A percentile compares a stretch with the other conserved stretches of the same genome.
Evolutionary conservation across 2,329 filamentous ascomycete species (phyloP).

Genomic region (Zalaria sp.): DNA sequence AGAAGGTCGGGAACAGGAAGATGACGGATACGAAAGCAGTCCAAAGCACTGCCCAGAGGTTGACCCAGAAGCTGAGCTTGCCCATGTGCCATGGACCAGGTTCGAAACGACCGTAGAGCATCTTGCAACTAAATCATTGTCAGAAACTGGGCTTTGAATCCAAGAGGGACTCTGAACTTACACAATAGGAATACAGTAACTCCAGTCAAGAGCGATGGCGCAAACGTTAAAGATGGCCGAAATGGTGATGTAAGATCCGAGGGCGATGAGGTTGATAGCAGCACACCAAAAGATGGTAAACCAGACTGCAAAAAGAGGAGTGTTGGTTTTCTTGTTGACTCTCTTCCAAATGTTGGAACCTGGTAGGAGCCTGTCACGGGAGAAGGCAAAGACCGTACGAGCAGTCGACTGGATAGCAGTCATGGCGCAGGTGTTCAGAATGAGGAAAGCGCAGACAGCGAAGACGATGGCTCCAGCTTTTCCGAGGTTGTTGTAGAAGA

Average conservation of each 20-base stretch:
- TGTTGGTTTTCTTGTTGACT: slow-evolving; percentile 34
- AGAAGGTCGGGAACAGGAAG: slow-evolving; percentile 34
- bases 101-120: not conserved
- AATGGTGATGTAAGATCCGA: slow-evolving; percentile 41
- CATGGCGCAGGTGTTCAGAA: slow-evolving; percentile 48
- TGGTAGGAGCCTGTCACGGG: slow-evolving; percentile 37
- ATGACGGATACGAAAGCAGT: slow-evolving; percentile 48
- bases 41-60: slow-evolving; percentile 44
- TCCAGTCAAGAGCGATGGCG: slow-evolving; percentile 35
- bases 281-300: slow-evolving; percentile 40
- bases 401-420: slow-evolving; percentile 41
- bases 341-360: slow-evolving; percentile 35
- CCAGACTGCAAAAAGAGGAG: slow-evolving; percentile 42
- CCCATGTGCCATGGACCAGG: slow-evolving; percentile 22
- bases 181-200: slow-evolving; percentile 21
- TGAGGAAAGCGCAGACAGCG: slow-evolving; percentile 41
- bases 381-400: slow-evolving; percentile 42
- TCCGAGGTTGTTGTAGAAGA: slow-evolving; percentile 45
- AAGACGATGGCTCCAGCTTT: slow-evolving; percentile 39
- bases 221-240: slow-evolving; percentile 40
- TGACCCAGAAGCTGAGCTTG: slow-evolving; percentile 43
- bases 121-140: not conserved
- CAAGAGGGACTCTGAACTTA: not conserved
- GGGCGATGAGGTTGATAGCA: slow-evolving; percentile 43
- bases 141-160: not conserved